phyloP scores from a whole-genome alignment of 2,329 filamentous ascomycete species.

The Colletotrichum tropicicola region DNA sequence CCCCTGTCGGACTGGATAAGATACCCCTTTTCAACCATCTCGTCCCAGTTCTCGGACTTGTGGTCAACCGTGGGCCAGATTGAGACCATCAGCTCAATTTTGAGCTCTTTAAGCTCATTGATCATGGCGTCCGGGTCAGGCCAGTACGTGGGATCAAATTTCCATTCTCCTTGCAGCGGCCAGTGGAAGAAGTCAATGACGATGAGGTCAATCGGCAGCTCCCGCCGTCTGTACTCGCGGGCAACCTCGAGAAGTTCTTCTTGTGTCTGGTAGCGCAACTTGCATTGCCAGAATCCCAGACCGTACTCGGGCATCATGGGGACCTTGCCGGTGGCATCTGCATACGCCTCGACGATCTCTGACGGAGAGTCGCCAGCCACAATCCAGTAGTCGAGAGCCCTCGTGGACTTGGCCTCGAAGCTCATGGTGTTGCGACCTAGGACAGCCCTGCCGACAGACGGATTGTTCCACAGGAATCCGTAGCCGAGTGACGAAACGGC shows the following conservation, averaged over 20 bases:
- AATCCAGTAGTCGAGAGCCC: conserved; percentile 67
- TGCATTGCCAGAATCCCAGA: conserved; percentile 72
- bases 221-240: conserved; percentile 60
- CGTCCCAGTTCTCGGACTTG: conserved; percentile 40
- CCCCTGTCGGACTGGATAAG: conserved; percentile 70
- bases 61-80: conserved; percentile 68
- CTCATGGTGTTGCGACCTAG: conserved; percentile 67
- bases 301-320: conserved; percentile 74
- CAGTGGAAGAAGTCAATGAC: conserved; percentile 74
- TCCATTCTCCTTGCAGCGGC: conserved; percentile 73
- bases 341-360: conserved; percentile 63
- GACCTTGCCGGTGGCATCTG: conserved; percentile 61
- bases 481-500: conserved; percentile 65
- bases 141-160: conserved; percentile 71
- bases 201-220: conserved; percentile 67
- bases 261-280: conserved; percentile 69
- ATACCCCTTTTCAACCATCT: conserved; percentile 54
- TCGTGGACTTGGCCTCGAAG: conserved; percentile 65
- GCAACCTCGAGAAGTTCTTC: conserved; percentile 66
- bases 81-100: conserved; percentile 74
- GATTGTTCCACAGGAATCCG: conserved; percentile 71
- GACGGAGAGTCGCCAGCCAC: conserved; percentile 62
- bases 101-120: conserved; percentile 63
- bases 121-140: conserved; percentile 74
- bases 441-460: conserved; percentile 64